Evolutionary conservation across 331 rosid genomes (phyloP), one percentile per base, ranked within the genome.

Genomic region (Cydonia oblonga): DNA sequence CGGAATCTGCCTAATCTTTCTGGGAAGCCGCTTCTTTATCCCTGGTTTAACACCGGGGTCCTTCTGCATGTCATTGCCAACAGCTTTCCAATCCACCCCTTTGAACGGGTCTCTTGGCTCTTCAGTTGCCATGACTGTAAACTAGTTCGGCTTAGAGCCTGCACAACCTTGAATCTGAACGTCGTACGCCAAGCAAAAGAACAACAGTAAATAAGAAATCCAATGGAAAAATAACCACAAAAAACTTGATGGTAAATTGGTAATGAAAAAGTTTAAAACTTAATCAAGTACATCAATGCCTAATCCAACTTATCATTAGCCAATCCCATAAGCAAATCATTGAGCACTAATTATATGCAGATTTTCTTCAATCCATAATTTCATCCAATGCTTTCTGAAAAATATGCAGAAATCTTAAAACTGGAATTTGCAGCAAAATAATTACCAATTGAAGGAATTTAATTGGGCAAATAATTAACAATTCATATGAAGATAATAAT

Each of bases 51-150:
- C 85, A 70, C 86, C 68, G 4, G 97, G 97, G 69, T 89, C 81
- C 69, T 87, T 82, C 83, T 90, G 98, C 84, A 89, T 81, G 12
- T 89, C 96, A 61, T 83, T 81, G 23, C 98, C 98, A 30, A 93
- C 91, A 4, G 89, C 89, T 84, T 86, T 93, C 98, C 92, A 91
- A 81, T 89, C 98, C 69, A 90, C 96, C 38, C 90, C 96, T 82
- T 87, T 93, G 70, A 93, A 91, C 6, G 91, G 97, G 80, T 91
- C 96, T 56, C 76, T 91, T 20, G 84, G 10, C 69, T 82, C 96
- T 72, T 82, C 88, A 5, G 78, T 76, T 23, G 79, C 92, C 97
- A 92, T 89, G 32, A 54, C 69, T 66, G 63, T 66, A 28, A 19
- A 30, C 25, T 0, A 24, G 19, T 15, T 58, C 72, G 40, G 8